Base-by-base conservation (phyloP, 2,329 filamentous ascomycete genomes). In the Gnomoniopsis sp. region DNA sequence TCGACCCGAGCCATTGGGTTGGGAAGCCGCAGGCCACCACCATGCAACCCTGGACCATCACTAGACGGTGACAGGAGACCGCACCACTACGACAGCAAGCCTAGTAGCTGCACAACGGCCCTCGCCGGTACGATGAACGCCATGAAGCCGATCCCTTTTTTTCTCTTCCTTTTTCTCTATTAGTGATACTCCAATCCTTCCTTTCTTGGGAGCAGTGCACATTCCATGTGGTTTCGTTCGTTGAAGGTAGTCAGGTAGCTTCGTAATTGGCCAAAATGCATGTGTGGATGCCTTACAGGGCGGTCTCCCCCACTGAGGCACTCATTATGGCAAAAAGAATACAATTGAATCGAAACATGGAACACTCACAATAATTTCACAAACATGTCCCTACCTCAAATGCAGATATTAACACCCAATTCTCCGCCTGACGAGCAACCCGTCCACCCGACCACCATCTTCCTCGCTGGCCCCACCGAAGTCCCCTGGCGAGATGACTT, bases 381-480 rank as follows among this genome's bases (percentile, higher is more conserved):
- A 15, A 41, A 14, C 3, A 49, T 53, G 49, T 30, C 44, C 22
- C 22, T n/a, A 26, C 23, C 17, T 12, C 11, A 47, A 17, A 38
- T 57, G 33, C 60, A 62, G 22, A 36, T 61, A 47, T 53, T 62
- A 57, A 59, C 51, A 11, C 59, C 59, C 34, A 59, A 61, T 48
- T 33, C 49, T 8, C n/a, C 23, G 6, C n/a, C 33, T 3, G 49
- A 53, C 33, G 58, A 60, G 22, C 33, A 33, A 4, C 50, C 58
- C 15, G 23, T 8, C 14, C 52, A 58, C 30, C 41, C 68, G 65
- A 33, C 57, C 50, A 52, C 46, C 44, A 62, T 88, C 60, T 88
- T 88, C 69, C 78, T 87, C 7, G 83, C 84, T 0, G 85, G 86
- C 41, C 79, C 76, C 38, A 87, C 84, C 21, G 73, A 71, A 0